Base-by-base conservation (phyloP, 805 yeast species). In the Nakazawaea siamensis region DNA sequence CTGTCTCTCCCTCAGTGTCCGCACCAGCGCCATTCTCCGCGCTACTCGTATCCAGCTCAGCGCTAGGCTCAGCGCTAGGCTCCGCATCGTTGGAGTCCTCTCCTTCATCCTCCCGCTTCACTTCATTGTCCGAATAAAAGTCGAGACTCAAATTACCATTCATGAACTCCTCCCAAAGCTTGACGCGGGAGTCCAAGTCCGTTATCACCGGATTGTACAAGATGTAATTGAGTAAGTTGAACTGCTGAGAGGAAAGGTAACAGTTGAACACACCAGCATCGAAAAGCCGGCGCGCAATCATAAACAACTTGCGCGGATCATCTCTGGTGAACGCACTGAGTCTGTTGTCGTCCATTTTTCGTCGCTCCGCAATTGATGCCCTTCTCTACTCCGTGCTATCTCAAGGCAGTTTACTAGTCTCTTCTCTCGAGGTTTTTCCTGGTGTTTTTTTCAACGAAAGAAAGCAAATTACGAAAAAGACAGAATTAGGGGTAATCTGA, bases 201-300 rank as follows among this genome's bases (percentile, higher is more conserved):
- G 36, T 47, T 51, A 19, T 30, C 31, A 26, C 31, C n/a, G 54
- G 47, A 19, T 58, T 47, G n/a, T 59, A 54, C 13, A 76, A 51
- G 3, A 77, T 54, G 34, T 60, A 50, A 27, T 64, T 65, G 27
- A 77, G 51, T 1, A 77, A 64, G 34, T 68, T 60, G 43, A 66
- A 61, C 48, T 76, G 83, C 38, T 68, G 73, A n/a, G 70, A 62
- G 9, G 76, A 70, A 39, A 77, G 54, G 46, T 65, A 70, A 31
- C 66, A 60, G 34, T 65, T 68, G 43, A 73, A 70, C 14, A 56
- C 54, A 4, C 67, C 64, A 8, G 58, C 51, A 18, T 48, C 39
- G 37, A 56, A 61, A 15, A 68, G 41, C 36, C 51, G 53, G 15
- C 51, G 58, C 4, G 71, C 53, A 24, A 66, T 43, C 21, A 39